Evolutionary conservation across 1,284 basidiomycete species (phyloP), one percentile per base, ranked within the genome.

Genomic region (Cutaneotrichosporon daszewskae): DNA sequence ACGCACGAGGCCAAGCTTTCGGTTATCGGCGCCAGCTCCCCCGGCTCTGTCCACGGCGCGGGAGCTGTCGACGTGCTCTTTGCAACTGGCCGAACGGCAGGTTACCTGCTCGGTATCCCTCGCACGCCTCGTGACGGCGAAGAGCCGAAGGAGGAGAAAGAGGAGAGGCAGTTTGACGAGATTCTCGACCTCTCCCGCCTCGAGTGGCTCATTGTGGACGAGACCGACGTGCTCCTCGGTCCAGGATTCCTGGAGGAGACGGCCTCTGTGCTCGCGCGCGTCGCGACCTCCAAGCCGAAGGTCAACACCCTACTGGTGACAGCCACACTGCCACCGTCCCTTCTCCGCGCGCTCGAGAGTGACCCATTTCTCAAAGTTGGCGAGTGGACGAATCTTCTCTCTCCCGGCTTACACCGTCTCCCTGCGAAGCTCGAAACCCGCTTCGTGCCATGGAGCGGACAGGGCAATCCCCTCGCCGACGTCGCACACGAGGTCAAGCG

Each of bases 161-260:
- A 14, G 7, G n/a, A 25, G 23, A 25, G 40, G 24, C 32, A 32
- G 27, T 20, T 32, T 4, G 31, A 41, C 23, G 28, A 37, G 18
- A 16, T 22, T 8, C 37, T 49, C n/a, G 39, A 49, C 32, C 26
- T 45, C 9, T 23, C 18, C 44, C 52, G 46, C 34, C 73, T 90
- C 1, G 85, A 90, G 58, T 91, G 87, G 85, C 79, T 92, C 6
- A 76, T 90, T 1, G 74, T 91, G 3, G 88, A 92, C 53, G 88
- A 94, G 62, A 87, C 89, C 0, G 88, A 94, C 61, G 80, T 91
- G 24, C 73, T 91, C n/a, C 83, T 90, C 43, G 86, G 88, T 60
- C 76, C 81, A 1, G 86, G 89, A 61, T 91, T 91, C 63, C 75
- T 80, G 49, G 77, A 80, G 40, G 78, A 81, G 23, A 89, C 86